Base-by-base conservation (phyloP, 768 basidiomycete genomes). In the Pholiota microspora region DNA sequence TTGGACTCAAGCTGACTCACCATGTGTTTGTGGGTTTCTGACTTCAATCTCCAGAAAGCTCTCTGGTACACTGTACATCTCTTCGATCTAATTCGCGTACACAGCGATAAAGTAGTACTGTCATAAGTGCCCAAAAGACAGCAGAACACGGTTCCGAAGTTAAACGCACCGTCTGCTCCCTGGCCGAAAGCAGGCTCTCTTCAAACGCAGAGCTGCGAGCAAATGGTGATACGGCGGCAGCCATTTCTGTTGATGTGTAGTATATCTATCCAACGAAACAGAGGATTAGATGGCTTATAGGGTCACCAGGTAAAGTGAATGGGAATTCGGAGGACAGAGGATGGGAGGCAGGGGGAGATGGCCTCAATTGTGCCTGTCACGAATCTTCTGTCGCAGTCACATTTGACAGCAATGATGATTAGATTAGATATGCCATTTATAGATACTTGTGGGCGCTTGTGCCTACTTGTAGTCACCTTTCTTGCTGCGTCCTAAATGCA, bases 21-120 rank as follows among this genome's bases (percentile, higher is more conserved):
- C 96, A 62, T 98, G 96, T 0, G 96, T 99, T 72, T 96, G 93
- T 6, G 96, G 95, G 68, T 96, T 97, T 63, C 91, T 79, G 6
- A 98, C 93, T 70, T 99, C 96, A 61, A 99, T 97, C 75, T 98
- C 96, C 45, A 98, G 77, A 69, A 96, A 97, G 65, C 91, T 94
- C 73, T 98, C 95, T 31, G 96, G 96, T 4, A 96, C 88, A 61
- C 89, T 91, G 68, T 98, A 99, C 94, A 97, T 96, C 75, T 98
- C 95, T 73, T 98, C 95, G 64, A 97, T 90, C 88, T 94, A 58
- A 59, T 23, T 21, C 12, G 1, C 7, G 21, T 2, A 42, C 21
- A 42, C 7, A 42, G 40, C 40, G 44, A 23, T 32, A 45, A 47
- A 53, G 10, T 4, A 13, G 31, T 38, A 51, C 9, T 15, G 12